A percentile compares a stretch with the other conserved stretches of the same genome.
phyloP scores from a whole-genome alignment of 176 grass and related monocot genomes.

The Oryza nivara region DNA sequence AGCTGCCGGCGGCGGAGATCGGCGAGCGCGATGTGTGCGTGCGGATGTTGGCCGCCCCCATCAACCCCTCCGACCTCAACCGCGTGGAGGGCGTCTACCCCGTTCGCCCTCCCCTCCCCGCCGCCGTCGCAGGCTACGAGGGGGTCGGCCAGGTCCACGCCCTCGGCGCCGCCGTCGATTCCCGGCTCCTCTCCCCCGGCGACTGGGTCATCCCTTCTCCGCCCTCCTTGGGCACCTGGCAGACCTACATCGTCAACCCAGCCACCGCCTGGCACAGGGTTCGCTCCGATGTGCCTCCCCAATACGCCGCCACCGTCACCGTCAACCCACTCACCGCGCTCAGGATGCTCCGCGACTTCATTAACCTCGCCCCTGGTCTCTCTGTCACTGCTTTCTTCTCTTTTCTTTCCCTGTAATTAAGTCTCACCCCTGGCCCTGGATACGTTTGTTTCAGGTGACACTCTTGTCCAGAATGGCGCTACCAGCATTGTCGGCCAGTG shows the following conservation, averaged over 20 bases:
- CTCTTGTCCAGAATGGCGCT: conserved; percentile 87
- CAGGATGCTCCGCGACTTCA: conserved; percentile 80
- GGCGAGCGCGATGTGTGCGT: conserved; percentile 77
- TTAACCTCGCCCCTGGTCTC: conserved; percentile 73
- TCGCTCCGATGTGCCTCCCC: conserved; percentile 64
- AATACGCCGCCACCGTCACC: conserved; percentile 78
- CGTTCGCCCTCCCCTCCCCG: conserved; percentile 69
- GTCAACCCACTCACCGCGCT: conserved; percentile 86
- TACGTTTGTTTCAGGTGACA: conserved; percentile 48
- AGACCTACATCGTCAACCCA: conserved; percentile 78
- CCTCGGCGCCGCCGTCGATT: conserved; percentile 59
- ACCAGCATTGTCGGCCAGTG: conserved; percentile 90
- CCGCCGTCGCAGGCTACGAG: conserved; percentile 82
- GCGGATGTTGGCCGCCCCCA: conserved; percentile 83
- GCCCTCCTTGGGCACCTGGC: conserved; percentile 84
- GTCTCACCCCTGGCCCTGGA: background rate
- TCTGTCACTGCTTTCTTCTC: too few species aligned
- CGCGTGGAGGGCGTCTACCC: conserved; percentile 94
- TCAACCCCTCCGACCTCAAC: conserved; percentile 97
- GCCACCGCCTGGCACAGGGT: conserved; percentile 73
- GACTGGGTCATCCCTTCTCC: conserved; percentile 96
- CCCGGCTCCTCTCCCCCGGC: conserved; percentile 52
- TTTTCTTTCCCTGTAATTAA: too few species aligned
- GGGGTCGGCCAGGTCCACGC: conserved; percentile 80
- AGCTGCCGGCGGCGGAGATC: conserved; percentile 57